phyloP scores from a whole-genome alignment of 2,329 filamentous ascomycete genomes.

The Xylaria sp. region DNA sequence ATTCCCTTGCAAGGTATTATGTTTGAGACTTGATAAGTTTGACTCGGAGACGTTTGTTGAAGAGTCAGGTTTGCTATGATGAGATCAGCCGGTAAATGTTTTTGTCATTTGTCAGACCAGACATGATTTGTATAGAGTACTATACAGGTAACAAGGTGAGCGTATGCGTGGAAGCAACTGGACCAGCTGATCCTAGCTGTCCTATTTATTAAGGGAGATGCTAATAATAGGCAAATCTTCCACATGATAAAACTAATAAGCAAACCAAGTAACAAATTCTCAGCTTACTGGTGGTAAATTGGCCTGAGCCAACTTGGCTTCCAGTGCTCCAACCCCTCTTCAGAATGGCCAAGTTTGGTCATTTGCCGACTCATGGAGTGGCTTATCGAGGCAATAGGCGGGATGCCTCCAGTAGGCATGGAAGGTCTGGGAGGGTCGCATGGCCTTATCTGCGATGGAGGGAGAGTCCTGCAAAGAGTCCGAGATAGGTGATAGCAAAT shows the following conservation, averaged over 20 bases:
- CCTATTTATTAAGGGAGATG: constrained; percentile 18
- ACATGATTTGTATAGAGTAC: constrained; percentile 11
- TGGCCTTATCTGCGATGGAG: constrained; percentile 31
- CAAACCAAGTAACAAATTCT: constrained; percentile 9
- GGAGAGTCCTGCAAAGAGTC: constrained; percentile 12
- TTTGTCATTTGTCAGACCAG: constrained; percentile 30
- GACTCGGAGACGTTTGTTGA: constrained; percentile 6
- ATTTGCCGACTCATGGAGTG: constrained; percentile 11
- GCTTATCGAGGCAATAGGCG: constrained; percentile 19
- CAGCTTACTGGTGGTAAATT: constrained; percentile 34
- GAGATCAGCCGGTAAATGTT: constrained; percentile 3
- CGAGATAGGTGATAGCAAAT: constrained; percentile 25
- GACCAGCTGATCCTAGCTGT: constrained; percentile 21
- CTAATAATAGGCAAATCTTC: constrained; percentile 35
- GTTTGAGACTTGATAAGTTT: not conserved
- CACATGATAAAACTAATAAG: constrained; percentile 16
- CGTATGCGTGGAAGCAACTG: not conserved
- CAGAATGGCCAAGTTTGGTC: constrained; percentile 18
- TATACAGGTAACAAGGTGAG: not conserved
- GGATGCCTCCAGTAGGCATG: constrained; percentile 10
- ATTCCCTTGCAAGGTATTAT: not conserved
- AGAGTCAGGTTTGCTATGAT: constrained; percentile 23
- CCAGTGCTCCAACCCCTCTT: constrained; percentile 24
- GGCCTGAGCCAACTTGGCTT: constrained; percentile 13
- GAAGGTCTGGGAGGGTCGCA: constrained; percentile 23